Evolutionary conservation across 306 rosid genomes (phyloP), one percentile per base, ranked within the genome.

Genomic region (Fragaria nilgerrensis): DNA sequence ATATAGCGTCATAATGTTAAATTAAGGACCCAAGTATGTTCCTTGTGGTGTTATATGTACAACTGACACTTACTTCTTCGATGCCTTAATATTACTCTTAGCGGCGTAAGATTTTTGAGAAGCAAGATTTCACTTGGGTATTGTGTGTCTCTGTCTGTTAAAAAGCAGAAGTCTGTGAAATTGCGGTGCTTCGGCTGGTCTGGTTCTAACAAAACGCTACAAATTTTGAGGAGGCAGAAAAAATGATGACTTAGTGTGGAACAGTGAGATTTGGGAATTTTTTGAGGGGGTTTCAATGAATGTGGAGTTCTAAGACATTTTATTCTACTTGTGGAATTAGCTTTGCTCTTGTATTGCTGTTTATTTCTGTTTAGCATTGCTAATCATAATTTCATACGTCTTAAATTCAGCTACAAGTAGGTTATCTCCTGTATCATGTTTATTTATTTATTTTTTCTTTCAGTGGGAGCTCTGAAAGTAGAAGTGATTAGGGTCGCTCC

Each of bases 401-500:
- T 14, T 47, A 22, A 14, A 70, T 25, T 45, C 41, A 23, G 36
- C 12, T 65, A 66, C 8, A 68, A 69, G 44, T 77, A 41, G 20
- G n/a, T 49, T n/a, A 27, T 68, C 39, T 75, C 9, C 10, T 16
- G 58, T 20, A 32, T 59, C 22, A 55, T 23, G 6, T 47, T 47
- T 11, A 34, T 74, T 74, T 49, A 15, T 19, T 71, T 71, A 70
- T 9, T 47, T 77, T 27, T 47, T 9, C 39, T 77, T 36, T 47
- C 77, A 81, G 86, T 53, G 55, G 75, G 68, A 70, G 70, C 72
- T 63, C 66, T 85, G 75, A 90, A 86, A 79, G 78, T 84, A 44
- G 83, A 74, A 77, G 82, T 81, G 53, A 45, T 86, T 69, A 87
- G 70, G 82, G 75, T 83, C 43, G 75, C 82, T 72, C 78, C 84